These are phyloP conservation scores for Catharanthus roseus DNA, from an alignment of 257 asterid genomes.

Conservation along the genomic window DNA sequence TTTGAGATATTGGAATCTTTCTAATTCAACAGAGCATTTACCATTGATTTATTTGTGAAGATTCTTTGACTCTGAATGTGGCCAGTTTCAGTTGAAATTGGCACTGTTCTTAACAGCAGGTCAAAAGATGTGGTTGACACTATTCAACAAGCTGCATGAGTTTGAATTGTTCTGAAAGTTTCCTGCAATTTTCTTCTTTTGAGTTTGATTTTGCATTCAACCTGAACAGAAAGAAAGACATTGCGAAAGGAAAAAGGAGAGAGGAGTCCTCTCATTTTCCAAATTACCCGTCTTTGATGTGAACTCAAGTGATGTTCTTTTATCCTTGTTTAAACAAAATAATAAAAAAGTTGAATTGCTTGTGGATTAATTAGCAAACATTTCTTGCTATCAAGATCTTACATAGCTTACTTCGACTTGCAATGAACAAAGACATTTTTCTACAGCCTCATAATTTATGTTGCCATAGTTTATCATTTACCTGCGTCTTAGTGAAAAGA, in stretches of 20 bases:
- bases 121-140: not conserved
- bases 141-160: not conserved
- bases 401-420: not conserved
- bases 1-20: not conserved
- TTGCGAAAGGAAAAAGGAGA: not conserved
- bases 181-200: not conserved
- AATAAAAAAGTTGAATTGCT: no score
- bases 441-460: not conserved
- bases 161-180: not conserved
- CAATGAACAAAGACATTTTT: no score
- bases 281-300: not conserved
- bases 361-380: not conserved
- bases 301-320: not conserved
- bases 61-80: not conserved
- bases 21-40: not conserved
- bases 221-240: not conserved
- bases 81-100: not conserved
- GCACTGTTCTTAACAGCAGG: no score
- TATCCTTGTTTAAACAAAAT: no score
- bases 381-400: not conserved
- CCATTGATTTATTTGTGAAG: not conserved
- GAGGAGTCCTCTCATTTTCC: not conserved
- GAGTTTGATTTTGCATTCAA: no score
- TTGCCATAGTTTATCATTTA: no score
- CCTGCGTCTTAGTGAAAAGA: not conserved